Evolutionary conservation across 2,329 filamentous ascomycete species (phyloP).

Genomic region (Aspergillus fischeri): DNA sequence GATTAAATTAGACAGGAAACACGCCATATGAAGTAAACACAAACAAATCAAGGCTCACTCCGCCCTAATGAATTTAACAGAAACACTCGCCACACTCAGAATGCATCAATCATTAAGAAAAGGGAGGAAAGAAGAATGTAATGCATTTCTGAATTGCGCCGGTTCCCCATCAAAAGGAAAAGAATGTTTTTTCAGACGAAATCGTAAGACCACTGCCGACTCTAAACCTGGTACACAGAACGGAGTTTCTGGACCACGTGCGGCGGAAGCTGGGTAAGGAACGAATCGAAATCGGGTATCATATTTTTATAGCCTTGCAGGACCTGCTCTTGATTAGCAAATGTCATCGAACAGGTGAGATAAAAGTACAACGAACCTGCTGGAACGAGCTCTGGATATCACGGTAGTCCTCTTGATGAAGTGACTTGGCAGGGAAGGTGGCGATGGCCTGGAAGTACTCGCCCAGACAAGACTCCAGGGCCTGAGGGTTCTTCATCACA

Average conservation of each 20-base stretch:
- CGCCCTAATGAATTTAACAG: slow-evolving; percentile 2
- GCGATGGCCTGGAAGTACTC: slow-evolving; percentile 84
- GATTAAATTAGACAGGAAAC: slow-evolving; percentile 11
- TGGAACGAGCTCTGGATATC: slow-evolving; percentile 70
- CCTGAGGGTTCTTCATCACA: slow-evolving; percentile 80
- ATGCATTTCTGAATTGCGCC: slow-evolving; percentile 20
- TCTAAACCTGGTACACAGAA: slow-evolving; percentile 40
- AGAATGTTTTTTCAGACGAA: slow-evolving; percentile 12
- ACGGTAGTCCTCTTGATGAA: slow-evolving; percentile 55
- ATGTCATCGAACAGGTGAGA: not conserved
- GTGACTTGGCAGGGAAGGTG: slow-evolving; percentile 58
- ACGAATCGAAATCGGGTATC: slow-evolving; percentile 46
- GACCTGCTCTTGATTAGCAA: slow-evolving; percentile 24
- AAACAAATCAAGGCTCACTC: slow-evolving; percentile 1
- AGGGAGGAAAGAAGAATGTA: slow-evolving; percentile 3
- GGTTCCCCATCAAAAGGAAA: slow-evolving; percentile 13
- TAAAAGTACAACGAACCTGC: slow-evolving; percentile 54
- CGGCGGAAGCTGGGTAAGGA: slow-evolving; percentile 40
- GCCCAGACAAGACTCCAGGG: slow-evolving; percentile 80
- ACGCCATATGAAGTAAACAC: not conserved
- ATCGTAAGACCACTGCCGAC: slow-evolving; percentile 15
- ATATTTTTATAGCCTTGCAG: slow-evolving; percentile 46
- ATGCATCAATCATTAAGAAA: not conserved
- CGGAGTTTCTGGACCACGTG: slow-evolving; percentile 40
- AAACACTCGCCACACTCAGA: not conserved